A percentile compares a stretch with the other conserved stretches of the same genome.
Conservation (phyloP, 2,329 filamentous ascomycete species). For the Diaporthe sp. region DNA sequence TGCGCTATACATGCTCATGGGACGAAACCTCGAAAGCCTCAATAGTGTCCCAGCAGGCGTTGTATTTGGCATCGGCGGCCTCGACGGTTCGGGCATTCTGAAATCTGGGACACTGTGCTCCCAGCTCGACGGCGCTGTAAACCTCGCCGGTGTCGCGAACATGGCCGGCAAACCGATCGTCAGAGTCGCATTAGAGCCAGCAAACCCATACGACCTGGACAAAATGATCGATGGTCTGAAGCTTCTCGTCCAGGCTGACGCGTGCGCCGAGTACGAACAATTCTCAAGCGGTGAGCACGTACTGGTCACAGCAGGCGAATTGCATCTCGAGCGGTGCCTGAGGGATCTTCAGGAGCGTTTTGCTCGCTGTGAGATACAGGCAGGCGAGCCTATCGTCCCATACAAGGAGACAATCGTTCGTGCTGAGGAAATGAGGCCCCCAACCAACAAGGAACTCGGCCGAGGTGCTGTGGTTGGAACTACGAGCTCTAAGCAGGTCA, state of each 20-base stretch:
- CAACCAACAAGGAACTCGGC: slow-evolving; percentile 86
- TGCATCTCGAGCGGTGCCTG: slow-evolving; percentile 93
- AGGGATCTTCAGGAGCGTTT: slow-evolving; percentile 95
- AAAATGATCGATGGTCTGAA: slow-evolving; percentile 94
- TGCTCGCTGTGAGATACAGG: slow-evolving; percentile 93
- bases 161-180: slow-evolving; percentile 91
- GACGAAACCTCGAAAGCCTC: slow-evolving; percentile 85
- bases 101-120: slow-evolving; percentile 96
- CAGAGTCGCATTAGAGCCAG: slow-evolving; percentile 93
- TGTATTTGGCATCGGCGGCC: slow-evolving; percentile 92
- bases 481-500: slow-evolving; percentile 89
- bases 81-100: slow-evolving; percentile 87
- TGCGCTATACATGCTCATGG: slow-evolving; percentile 96
- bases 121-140: slow-evolving; percentile 85
- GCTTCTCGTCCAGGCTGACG: slow-evolving; percentile 92
- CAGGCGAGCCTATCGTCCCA: slow-evolving; percentile 93
- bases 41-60: slow-evolving; percentile 91
- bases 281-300: slow-evolving; percentile 95
- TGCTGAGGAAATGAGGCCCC: slow-evolving; percentile 91
- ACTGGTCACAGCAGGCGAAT: slow-evolving; percentile 90
- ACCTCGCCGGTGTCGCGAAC: slow-evolving; percentile 84
- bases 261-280: slow-evolving; percentile 95
- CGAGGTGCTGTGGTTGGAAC: slow-evolving; percentile 81
- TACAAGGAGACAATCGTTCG: slow-evolving; percentile 93
- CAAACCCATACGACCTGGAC: slow-evolving; percentile 88